Evolutionary conservation across 176 grass and related monocot genomes (phyloP), one percentile per base, ranked within the genome.

Genomic region (Aegilops tauschii): DNA sequence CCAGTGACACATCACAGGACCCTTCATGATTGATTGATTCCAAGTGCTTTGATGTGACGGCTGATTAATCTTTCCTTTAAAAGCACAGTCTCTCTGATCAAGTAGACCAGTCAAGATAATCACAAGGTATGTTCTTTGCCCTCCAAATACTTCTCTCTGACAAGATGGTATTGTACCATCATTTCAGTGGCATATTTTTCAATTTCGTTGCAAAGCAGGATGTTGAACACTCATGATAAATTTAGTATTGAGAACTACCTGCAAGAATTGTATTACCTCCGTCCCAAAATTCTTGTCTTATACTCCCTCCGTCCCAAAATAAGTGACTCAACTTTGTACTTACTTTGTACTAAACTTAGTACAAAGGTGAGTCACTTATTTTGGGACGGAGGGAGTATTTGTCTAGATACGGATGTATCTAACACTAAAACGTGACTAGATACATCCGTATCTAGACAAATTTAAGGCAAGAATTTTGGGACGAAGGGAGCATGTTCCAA

Each of bases 1-100:
- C 71, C 47, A 85, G 36, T 61, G 77, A 63, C 44, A 74, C 28
- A 37, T 82, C 36, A 45, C 49, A 2, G 28, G 34, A 11, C 83
- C 81, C 69, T 54, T 76, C 12, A 68, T 52, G 16, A 54, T 84
- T 21, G 66, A 54, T 68, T 61, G 28, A 71, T 78, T 88, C 14
- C 49, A 17, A 9, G 27, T 61, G 47, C 61, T 83, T 56, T 56
- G 9, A 23, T 52, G 14, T 23, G 28, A 25, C 6, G 12, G 12
- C 59, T 16, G 18, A 10, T 32, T 77, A 28, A 18, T 85, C 61
- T 78, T 85, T 56, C 30, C 42, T 56, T 85, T 77, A 54, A 68
- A 54, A 67, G 25, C 8, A 35, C 13, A 3, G 17, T 69, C 10
- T 4, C 27, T 80, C 77, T 44, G 77, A 81, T 76, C 47, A 35